Percentiles rank a stretch among this genome's conserved stretches.
Conservation (phyloP, 75 land plant species). For the Picea glauca region DNA sequence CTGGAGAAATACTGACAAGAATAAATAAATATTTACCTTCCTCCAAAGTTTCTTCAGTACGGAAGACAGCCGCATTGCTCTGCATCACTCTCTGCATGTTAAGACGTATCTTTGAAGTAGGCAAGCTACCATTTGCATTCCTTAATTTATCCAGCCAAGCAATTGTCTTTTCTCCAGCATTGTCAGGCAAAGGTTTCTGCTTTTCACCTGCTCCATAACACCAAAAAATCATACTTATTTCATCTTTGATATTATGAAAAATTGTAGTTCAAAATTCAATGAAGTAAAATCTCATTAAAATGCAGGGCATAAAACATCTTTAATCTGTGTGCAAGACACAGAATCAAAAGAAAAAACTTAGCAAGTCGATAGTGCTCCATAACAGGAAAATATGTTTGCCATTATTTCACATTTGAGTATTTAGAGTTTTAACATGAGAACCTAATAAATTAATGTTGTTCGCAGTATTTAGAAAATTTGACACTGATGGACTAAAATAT, state of each 20-base stretch:
- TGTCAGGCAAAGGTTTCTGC: constrained; percentile 74
- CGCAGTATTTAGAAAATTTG: neutral
- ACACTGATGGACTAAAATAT: neutral
- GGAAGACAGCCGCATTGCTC: constrained; percentile 97
- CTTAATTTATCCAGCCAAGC: constrained; percentile 94
- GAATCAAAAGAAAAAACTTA: neutral
- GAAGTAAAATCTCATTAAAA: neutral
- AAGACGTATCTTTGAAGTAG: constrained; percentile 86
- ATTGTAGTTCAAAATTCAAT: neutral
- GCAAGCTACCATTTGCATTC: constrained; percentile 78
- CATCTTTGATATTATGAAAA: neutral
- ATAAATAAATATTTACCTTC: constrained; percentile 58
- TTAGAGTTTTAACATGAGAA: neutral
- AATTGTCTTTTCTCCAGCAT: constrained; percentile 93
- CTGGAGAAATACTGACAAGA: neutral
- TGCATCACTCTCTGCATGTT: constrained; percentile 98
- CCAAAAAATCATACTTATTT: neutral
- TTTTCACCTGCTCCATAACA: constrained; percentile 57
- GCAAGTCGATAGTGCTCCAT: neutral
- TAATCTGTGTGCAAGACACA: neutral
- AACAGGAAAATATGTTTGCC: neutral
- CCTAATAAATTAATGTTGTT: neutral
- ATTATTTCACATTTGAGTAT: no score
- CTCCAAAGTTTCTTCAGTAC: constrained; percentile 86
- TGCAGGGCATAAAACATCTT: neutral